These are phyloP conservation scores for Globisporangium megalacanthum DNA, from an alignment of 352 stramenopile species.

Conservation along the genomic window DNA sequence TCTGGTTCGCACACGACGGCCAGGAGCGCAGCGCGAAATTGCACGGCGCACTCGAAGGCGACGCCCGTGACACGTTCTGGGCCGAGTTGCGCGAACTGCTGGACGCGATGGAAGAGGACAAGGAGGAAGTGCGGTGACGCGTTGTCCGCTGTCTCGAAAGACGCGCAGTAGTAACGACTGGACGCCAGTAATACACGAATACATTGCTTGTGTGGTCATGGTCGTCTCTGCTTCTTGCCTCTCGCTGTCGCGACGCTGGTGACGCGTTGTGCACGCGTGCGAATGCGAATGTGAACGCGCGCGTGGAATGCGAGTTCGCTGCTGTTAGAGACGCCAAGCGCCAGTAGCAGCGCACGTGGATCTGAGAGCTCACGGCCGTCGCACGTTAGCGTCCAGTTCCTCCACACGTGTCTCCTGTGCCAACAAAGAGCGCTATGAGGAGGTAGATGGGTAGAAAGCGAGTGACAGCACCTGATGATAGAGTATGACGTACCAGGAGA, in stretches of 20 bases:
- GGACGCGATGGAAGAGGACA: slow-evolving; percentile 77
- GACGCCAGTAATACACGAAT: neutral
- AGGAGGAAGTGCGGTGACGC: slow-evolving; percentile 55
- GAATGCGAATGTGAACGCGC: neutral
- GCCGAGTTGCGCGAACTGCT: slow-evolving; percentile 62
- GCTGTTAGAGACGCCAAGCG: slow-evolving; percentile 6
- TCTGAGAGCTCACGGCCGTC: slow-evolving; percentile 11
- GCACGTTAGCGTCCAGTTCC: slow-evolving; percentile 13
- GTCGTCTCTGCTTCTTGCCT: neutral
- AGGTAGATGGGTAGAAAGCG: too few species aligned
- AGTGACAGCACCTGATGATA: neutral
- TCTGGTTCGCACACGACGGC: slow-evolving; percentile 88
- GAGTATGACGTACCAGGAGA: slow-evolving; percentile 11
- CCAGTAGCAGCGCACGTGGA: slow-evolving; percentile 6
- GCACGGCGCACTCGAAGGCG: slow-evolving; percentile 83
- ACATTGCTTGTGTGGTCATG: neutral
- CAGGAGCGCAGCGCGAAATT: slow-evolving; percentile 85
- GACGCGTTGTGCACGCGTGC: neutral
- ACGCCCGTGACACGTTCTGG: slow-evolving; percentile 75
- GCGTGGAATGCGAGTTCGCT: slow-evolving; percentile 15
- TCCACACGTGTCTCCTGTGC: slow-evolving; percentile 16
- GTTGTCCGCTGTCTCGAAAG: too few species aligned
- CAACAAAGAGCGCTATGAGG: neutral
- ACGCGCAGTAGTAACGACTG: too few species aligned
- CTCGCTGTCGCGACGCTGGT: neutral